phyloP scores from a whole-genome alignment of 495 filamentous ascomycete genomes.

The Neurospora discreta region DNA sequence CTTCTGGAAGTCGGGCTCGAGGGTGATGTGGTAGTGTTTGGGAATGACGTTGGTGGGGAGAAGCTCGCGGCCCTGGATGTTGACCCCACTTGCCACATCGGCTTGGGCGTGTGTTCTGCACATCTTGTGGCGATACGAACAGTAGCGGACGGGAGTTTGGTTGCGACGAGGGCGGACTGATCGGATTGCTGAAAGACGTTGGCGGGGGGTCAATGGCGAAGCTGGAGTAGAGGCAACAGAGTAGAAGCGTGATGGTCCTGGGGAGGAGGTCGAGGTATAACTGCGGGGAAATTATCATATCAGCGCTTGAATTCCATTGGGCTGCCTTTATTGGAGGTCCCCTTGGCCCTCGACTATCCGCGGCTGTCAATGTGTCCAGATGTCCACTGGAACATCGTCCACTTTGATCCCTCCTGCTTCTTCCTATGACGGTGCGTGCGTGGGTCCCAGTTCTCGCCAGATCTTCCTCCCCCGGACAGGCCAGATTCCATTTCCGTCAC shows the following conservation, averaged over 20 bases:
- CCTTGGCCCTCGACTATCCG: neutral
- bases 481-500: neutral
- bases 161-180: slow-evolving; percentile 12
- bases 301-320: neutral
- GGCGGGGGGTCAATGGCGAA: slow-evolving; percentile 6
- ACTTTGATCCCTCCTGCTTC: neutral
- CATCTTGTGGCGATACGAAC: slow-evolving; percentile 47
- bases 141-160: slow-evolving; percentile 27
- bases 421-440: neutral
- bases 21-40: slow-evolving; percentile 57
- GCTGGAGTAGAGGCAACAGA: slow-evolving; percentile 2
- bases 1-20: slow-evolving; percentile 62
- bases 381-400: neutral
- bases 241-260: slow-evolving; percentile 6
- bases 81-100: slow-evolving; percentile 32
- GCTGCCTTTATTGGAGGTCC: neutral
- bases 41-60: slow-evolving; percentile 55
- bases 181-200: slow-evolving; percentile 4
- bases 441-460: neutral
- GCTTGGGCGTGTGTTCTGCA: slow-evolving; percentile 37
- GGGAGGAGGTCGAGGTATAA: slow-evolving; percentile 4
- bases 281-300: slow-evolving; percentile 14
- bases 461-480: neutral
- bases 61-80: slow-evolving; percentile 44
- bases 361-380: neutral